Percentiles rank a stretch among this genome's conserved stretches.
Conservation (phyloP, 257 asterid species). For the Solanum raphanifolium region DNA sequence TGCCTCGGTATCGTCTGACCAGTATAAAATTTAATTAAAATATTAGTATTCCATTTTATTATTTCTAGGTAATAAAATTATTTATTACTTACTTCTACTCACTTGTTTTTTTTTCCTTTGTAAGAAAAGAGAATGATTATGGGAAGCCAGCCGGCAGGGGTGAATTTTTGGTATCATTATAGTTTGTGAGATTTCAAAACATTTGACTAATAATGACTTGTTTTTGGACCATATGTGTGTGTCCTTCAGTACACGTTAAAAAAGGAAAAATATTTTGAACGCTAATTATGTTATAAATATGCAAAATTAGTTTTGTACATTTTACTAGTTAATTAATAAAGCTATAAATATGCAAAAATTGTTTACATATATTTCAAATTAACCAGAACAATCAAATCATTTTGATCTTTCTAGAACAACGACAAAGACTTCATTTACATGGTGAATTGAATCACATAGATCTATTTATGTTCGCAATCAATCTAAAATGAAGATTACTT, state of each 20-base stretch:
- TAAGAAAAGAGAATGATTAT: neutral
- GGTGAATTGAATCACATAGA: too few relatives aligned
- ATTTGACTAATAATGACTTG: neutral
- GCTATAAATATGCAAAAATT: neutral
- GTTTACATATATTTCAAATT: too few relatives aligned
- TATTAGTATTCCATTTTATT: neutral
- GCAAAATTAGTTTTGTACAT: neutral
- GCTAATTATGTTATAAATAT: neutral
- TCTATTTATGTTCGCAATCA: neutral
- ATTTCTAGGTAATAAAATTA: neutral
- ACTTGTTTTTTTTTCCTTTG: neutral
- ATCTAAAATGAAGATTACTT: neutral
- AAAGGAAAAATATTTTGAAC: too few relatives aligned
- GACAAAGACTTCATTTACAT: too few relatives aligned
- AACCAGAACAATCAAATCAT: too few relatives aligned
- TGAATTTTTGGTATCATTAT: neutral
- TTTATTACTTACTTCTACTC: neutral
- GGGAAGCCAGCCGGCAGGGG: neutral
- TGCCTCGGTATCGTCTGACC: neutral
- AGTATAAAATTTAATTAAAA: neutral
- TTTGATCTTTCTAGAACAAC: too few relatives aligned
- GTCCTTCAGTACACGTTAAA: neutral
- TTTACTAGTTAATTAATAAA: too few relatives aligned
- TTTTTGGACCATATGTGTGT: neutral
- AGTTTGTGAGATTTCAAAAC: neutral